Conservation (phyloP, 306 rosid genomes). For the Rosa lucieae region DNA sequence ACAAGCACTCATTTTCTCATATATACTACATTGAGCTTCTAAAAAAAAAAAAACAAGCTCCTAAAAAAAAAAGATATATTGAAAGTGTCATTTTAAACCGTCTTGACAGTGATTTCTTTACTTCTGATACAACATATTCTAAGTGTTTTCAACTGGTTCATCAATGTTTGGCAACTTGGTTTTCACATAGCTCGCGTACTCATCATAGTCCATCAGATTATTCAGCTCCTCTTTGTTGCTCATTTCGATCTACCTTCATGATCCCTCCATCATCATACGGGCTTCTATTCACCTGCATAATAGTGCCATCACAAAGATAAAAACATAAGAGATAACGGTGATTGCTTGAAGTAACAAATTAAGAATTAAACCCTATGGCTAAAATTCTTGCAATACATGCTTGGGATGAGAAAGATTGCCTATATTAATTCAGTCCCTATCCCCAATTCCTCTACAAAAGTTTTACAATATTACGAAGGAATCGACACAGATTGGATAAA, state of each 20-base stretch:
- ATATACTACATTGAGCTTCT: not conserved
- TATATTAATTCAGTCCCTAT: too few species aligned
- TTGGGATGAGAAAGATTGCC: too few species aligned
- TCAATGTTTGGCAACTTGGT: constrained; percentile 8
- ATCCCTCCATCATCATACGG: constrained; percentile 16
- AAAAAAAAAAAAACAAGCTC: not conserved
- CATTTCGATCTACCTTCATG: constrained; percentile 23
- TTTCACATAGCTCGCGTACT: constrained; percentile 8
- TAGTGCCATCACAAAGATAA: not conserved
- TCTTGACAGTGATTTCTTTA: not conserved
- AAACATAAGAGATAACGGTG: not conserved
- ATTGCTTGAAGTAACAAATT: not conserved
- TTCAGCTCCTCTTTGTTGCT: constrained; percentile 4
- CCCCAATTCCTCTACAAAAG: too few species aligned
- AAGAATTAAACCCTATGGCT: too few species aligned
- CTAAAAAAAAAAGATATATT: not conserved
- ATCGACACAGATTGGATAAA: too few species aligned
- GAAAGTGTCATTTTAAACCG: not conserved
- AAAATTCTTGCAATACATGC: too few species aligned
- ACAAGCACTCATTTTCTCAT: not conserved
- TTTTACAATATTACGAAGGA: too few species aligned
- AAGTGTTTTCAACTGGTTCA: not conserved
- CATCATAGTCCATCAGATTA: constrained; percentile 16
- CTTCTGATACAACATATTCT: not conserved
- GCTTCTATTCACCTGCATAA: constrained; percentile 5